phyloP scores from a whole-genome alignment of 352 stramenopile genomes.

The Globisporangium camurandrum region DNA sequence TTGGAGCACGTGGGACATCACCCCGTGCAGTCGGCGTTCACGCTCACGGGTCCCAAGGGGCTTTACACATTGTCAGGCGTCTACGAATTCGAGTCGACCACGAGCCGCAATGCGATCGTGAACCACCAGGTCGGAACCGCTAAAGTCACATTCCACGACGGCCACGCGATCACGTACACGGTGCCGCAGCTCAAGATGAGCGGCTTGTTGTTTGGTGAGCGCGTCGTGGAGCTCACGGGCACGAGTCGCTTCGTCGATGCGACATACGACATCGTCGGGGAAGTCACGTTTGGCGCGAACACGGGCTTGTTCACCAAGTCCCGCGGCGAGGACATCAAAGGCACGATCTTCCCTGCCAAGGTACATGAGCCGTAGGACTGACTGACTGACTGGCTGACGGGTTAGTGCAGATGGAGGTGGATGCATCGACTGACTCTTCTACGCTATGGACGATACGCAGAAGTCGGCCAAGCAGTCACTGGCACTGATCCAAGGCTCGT shows the following conservation, averaged over 20 bases:
- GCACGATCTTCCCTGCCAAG: constrained; percentile 49
- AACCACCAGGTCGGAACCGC: constrained; percentile 50
- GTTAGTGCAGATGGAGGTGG: not conserved
- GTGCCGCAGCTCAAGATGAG: constrained; percentile 80
- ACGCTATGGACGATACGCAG: constrained; percentile 3
- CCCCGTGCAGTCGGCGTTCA: constrained; percentile 57
- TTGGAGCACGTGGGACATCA: constrained; percentile 72
- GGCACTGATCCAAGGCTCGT: constrained; percentile 47
- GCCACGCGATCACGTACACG: constrained; percentile 47
- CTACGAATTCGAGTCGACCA: constrained; percentile 70
- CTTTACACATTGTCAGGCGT: constrained; percentile 47
- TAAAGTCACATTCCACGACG: constrained; percentile 44
- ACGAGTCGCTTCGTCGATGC: constrained; percentile 43
- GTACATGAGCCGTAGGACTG: constrained; percentile 4
- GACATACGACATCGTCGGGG: constrained; percentile 28
- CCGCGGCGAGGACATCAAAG: constrained; percentile 60
- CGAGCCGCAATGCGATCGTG: constrained; percentile 55
- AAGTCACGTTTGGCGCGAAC: constrained; percentile 62
- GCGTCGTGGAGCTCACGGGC: constrained; percentile 59
- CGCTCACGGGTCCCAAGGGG: constrained; percentile 30
- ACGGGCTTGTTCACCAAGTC: constrained; percentile 59
- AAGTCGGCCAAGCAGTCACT: constrained; percentile 39
- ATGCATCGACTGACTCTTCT: not conserved
- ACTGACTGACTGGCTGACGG: not conserved
- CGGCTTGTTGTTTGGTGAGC: constrained; percentile 60